Evolutionary conservation across 805 yeast genomes (phyloP), one percentile per base, ranked within the genome.

Genomic region (Pichia kluyveri): DNA sequence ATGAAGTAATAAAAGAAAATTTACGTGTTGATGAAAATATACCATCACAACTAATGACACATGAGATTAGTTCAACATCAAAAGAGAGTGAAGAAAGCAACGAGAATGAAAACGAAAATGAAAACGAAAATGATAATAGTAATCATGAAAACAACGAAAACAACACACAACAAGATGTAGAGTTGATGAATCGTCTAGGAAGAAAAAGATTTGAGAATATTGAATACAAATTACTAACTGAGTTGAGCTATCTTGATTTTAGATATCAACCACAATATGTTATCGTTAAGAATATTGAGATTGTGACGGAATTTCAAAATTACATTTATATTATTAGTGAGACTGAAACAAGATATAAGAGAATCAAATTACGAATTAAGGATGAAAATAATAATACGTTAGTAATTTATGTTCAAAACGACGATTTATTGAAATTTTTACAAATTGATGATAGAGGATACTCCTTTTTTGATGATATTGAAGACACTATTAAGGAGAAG

Each of bases 331-430:
- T 27, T 11, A 23, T 23, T 8, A 17, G 14, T 14, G 32, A 44
- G 8, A 8, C 30, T 5, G 15, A 26, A 28, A 38, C 42, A 6
- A 18, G 40, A 19, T 26, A 41, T 4, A 49, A 42, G 18, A 37
- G 43, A 26, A 31, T 49, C 12, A 48, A 44, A 37, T 7, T 51
- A 9, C 32, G 31, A 23, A 38, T 51, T 1, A 11, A 18, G 6
- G 54, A 51, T 38, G 47, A 49, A 11, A 28, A 26, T 5, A 31
- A 27, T 2, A 19, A 49, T 39, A 17, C 9, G 2, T 17, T 49
- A 4, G 11, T 44, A 4, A 5, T 51, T 9, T 27, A 30, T 8
- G 31, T 51, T 4, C 28, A 14, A 15, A 46, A 27, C 19, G 38
- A 4, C 1, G 27, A 45, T 18, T 38, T 51, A 15, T 18, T 36